phyloP scores from a whole-genome alignment of 2,329 filamentous ascomycete species.

The Curvularia lunata region DNA sequence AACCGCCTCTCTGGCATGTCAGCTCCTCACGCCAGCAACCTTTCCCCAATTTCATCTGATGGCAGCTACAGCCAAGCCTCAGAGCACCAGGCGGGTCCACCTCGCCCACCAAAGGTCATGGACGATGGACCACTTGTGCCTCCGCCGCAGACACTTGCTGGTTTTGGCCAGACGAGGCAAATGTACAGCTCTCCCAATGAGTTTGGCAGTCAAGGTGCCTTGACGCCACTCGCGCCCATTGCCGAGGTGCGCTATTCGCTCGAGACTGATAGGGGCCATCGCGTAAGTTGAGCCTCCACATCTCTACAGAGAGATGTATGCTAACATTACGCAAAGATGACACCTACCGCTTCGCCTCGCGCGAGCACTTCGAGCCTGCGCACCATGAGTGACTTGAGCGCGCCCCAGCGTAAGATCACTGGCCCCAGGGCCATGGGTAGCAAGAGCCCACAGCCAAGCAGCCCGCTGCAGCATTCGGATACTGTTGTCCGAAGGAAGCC shows the following conservation, averaged over 20 bases:
- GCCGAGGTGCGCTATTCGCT: conserved; percentile 58
- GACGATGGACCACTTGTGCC: conserved; percentile 67
- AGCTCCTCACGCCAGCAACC: conserved; percentile 41
- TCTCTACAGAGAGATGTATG: conserved; percentile 5
- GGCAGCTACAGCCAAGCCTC: conserved; percentile 48
- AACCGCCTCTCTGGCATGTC: conserved; percentile 48
- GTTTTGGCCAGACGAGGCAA: conserved; percentile 47
- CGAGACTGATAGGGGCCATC: conserved; percentile 52
- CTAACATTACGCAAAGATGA: conserved; percentile 33
- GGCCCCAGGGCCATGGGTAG: conserved; percentile 58
- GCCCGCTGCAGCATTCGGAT: conserved; percentile 39
- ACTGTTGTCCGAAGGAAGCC: conserved; percentile 49
- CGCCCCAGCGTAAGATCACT: conserved; percentile 54
- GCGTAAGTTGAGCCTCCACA: conserved; percentile 24
- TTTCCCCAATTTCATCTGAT: conserved; percentile 49
- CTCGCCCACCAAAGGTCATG: conserved; percentile 60
- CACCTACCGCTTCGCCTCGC: conserved; percentile 42
- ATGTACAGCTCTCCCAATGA: conserved; percentile 49
- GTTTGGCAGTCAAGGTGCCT: conserved; percentile 45
- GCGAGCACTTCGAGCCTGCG: conserved; percentile 38
- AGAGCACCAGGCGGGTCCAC: conserved; percentile 51
- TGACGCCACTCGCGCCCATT: conserved; percentile 57
- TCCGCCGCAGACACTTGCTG: conserved; percentile 51
- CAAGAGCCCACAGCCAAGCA: conserved; percentile 45
- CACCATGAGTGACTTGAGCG: conserved; percentile 30